These are phyloP conservation scores for Podochytrium sp. DNA, from an alignment of 192 early-diverging fungal genomes.

Conservation along the genomic window DNA sequence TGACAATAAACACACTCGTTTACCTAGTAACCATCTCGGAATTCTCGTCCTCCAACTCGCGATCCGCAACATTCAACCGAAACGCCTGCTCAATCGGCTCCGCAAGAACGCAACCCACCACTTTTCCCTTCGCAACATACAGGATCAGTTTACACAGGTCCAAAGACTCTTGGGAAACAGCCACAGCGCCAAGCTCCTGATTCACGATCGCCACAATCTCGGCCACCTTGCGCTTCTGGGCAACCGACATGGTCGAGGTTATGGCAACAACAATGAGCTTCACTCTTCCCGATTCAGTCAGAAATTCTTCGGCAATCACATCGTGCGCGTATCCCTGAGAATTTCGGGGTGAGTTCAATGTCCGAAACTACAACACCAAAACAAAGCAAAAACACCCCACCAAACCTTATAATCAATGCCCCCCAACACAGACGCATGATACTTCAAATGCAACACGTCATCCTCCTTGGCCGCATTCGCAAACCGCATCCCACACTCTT, in stretches of 20 bases:
- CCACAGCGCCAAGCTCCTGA: conserved; percentile 31
- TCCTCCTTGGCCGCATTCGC: conserved; percentile 28
- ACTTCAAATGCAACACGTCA: conserved; percentile 9
- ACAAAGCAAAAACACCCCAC: not conserved
- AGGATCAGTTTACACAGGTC: conserved; percentile 8
- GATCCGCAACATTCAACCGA: not conserved
- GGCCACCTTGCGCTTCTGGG: conserved; percentile 12
- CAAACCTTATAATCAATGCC: conserved; percentile 37
- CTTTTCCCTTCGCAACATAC: conserved; percentile 29
- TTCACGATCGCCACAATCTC: conserved; percentile 34
- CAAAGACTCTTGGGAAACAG: not conserved
- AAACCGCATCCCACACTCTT: conserved; percentile 34
- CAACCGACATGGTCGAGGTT: not conserved
- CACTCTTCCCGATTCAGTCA: not conserved
- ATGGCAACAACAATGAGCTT: conserved; percentile 13
- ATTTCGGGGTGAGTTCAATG: not conserved
- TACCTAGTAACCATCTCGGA: not conserved
- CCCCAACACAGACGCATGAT: conserved; percentile 32
- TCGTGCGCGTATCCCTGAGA: conserved; percentile 31
- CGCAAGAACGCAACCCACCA: conserved; percentile 29
- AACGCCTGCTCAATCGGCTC: conserved; percentile 14
- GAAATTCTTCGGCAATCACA: conserved; percentile 12
- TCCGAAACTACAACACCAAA: not conserved
- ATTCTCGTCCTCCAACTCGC: not conserved
- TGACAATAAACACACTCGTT: not conserved